Base-by-base conservation (phyloP, 176 grass and related monocot species). In the Cenchrus fungigraminus region DNA sequence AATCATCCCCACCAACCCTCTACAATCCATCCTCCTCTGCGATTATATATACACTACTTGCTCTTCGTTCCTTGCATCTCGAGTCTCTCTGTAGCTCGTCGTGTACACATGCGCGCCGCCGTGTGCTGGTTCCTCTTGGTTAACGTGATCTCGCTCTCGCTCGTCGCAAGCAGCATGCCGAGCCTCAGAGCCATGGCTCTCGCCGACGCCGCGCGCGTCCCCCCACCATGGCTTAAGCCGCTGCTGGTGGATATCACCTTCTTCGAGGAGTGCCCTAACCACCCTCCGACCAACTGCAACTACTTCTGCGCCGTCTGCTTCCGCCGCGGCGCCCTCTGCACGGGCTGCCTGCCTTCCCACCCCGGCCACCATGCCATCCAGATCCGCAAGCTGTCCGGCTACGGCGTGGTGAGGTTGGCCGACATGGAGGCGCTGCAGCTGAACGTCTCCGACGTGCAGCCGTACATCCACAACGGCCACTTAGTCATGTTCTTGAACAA, bases 401-500 rank as follows among this genome's bases (percentile, higher is more conserved):
- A 78, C 54, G 46, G 11, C 29, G 84, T 86, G 65, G 59, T 79
- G 37, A 45, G 29, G 55, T 66, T 72, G 66, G 1, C 20, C 5
- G 67, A 79, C 45, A 45, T 79, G 31, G 68, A 71, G 76, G 1
- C 12, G 9, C 9, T 79, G 67, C 3, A 40, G 37, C 29, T 78
- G 13, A 46, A 86, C 4, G 3, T 79, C 19, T 63, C 67, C 0
- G 17, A 22, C 0, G 76, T 86, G 56, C 57, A 86, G 67, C 71
- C 76, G 9, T 86, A 86, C 84, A 8, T 64, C 19, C 51, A 73
- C 45, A 86, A 79, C 76, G 31, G 13, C 3, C 45, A 86, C 44
- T 32, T 9, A 57, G 84, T 79, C 43, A 42, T 86, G 19, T 86
- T 86, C 77, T 45, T 86, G 0, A 64, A 86, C 56, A 16, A 19